Evolutionary conservation across 2,329 filamentous ascomycete genomes (phyloP), one percentile per base, ranked within the genome.

Genomic region (Diaporthe citriasiana): DNA sequence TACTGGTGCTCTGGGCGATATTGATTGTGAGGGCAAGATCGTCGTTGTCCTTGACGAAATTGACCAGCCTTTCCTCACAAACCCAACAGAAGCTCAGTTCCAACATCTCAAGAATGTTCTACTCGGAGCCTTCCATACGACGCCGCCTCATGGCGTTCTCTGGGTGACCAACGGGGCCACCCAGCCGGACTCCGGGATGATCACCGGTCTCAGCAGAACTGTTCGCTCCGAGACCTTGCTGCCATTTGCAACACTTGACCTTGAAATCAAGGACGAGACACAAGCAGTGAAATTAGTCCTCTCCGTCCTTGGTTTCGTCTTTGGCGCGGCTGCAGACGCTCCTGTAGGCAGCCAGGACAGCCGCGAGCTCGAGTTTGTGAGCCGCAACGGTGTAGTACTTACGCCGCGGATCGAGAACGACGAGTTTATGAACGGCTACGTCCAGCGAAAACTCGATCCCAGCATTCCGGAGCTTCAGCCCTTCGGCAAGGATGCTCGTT

Each of bases 221-320:
- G 81, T 88, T 30, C 85, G 86, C 0, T 87, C 86, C 1, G 87
- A 88, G 76, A 83, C 84, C 1, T 82, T 82, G 33, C 83, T 86
- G 63, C 81, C 81, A 17, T 84, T 86, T 22, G 84, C 85, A 0
- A 87, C 84, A 1, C 79, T 89, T 0, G 86, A 88, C 65, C 79
- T 88, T 1, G 84, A 88, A 45, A 82, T 82, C 5, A 57, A 72
- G 15, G 56, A 69, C 0, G 71, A 69, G 0, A 15, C 33, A 27
- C 77, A 81, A 4, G 77, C 77, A 1, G 79, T 80, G 55, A 75
- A 76, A 22, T 75, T 78, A 3, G 77, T 83, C 17, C 69, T 80
- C 27, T 76, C 80, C 65, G 82, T 86, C 0, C 83, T 85, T 78
- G 78, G 78, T 38, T 77, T 80, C 0, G 82, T 82, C 0, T 86